These are phyloP conservation scores for Smallanthus sonchifolius DNA, from an alignment of 129 eudicot species.

Conservation along the genomic window DNA sequence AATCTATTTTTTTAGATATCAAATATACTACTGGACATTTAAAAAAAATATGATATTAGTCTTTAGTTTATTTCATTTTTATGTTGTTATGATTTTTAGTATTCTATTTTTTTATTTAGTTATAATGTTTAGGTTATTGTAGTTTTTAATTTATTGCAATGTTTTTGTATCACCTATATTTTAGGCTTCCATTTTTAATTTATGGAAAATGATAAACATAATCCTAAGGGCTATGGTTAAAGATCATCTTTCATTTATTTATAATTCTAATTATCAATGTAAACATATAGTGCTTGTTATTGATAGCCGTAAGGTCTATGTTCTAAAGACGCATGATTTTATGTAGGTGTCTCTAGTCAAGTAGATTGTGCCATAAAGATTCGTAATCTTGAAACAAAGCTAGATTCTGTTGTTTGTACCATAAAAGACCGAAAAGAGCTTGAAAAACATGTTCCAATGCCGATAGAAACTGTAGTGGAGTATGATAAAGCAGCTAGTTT, in stretches of 20 bases:
- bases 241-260: neutral
- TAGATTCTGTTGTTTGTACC: conserved; percentile 89
- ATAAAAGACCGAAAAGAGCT: conserved; percentile 95
- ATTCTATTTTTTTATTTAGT: too few relatives aligned
- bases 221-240: neutral
- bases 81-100: too few relatives aligned
- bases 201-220: too few relatives aligned
- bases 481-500: conserved; percentile 92
- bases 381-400: conserved; percentile 92
- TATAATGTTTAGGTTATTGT: neutral
- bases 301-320: neutral
- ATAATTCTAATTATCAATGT: neutral
- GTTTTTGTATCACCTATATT: neutral
- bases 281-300: neutral
- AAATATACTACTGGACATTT: neutral
- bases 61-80: neutral
- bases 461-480: conserved; percentile 91
- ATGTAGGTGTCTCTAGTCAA: conserved; percentile 92
- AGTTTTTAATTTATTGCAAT: neutral
- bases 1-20: neutral
- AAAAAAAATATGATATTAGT: too few relatives aligned
- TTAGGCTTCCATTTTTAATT: too few relatives aligned
- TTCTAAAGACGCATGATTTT: neutral
- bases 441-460: conserved; percentile 96
- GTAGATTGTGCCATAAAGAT: conserved; percentile 96